Conservation (phyloP, 1,139 yeast species). For the Geotrichum aggregatum region DNA sequence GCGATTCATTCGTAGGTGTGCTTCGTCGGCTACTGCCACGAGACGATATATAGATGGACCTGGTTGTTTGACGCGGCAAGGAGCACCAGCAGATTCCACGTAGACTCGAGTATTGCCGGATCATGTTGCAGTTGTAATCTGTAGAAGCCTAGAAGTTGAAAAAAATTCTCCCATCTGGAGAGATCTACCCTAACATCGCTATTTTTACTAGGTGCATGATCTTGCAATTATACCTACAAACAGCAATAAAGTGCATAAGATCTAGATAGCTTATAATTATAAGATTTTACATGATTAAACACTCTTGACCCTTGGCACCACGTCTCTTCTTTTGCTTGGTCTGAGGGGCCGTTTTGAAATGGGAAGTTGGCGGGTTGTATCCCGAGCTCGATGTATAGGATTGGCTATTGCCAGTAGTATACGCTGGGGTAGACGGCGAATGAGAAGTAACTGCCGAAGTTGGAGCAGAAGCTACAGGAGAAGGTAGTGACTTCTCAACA, state of each 20-base stretch:
- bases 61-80: background rate
- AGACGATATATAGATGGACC: background rate
- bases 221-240: too few species aligned
- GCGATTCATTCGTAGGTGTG: conserved; percentile 1
- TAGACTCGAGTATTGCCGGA: conserved; percentile 3
- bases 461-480: background rate
- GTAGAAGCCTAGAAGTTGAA: conserved; percentile 5
- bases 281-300: conserved; percentile 31
- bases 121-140: background rate
- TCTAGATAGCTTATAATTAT: too few species aligned
- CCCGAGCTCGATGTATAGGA: conserved; percentile 35
- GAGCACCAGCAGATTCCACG: background rate
- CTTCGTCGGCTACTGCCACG: background rate
- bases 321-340: conserved; percentile 22
- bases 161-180: background rate
- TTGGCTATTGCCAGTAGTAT: background rate
- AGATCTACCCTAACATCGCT: too few species aligned
- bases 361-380: conserved; percentile 32
- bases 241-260: background rate
- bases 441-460: conserved; percentile 19
- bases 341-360: conserved; percentile 39
- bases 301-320: conserved; percentile 27
- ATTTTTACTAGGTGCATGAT: too few species aligned
- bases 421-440: conserved; percentile 14
- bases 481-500: conserved; percentile 1